Evolutionary conservation across 371 early-diverging fungal species (phyloP).

Genomic region (Mucor plumbeus): DNA sequence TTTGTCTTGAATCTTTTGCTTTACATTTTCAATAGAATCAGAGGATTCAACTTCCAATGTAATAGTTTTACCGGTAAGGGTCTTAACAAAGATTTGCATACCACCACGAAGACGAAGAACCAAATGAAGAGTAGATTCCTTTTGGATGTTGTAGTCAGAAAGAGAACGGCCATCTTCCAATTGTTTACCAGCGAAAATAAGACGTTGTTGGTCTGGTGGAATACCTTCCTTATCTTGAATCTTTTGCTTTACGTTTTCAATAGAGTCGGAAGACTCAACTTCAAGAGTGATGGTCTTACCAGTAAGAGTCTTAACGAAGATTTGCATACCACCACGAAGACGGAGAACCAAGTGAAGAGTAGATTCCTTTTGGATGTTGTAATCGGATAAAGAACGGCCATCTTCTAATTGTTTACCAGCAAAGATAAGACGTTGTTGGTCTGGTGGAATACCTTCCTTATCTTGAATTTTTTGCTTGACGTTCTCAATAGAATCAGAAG

Average conservation of each 20-base stretch:
- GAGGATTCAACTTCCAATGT: conserved; percentile 97
- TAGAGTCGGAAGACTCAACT: conserved; percentile 78
- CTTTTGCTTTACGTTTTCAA: conserved; percentile 86
- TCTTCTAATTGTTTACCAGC: conserved; percentile 33
- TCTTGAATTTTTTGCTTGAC: conserved; percentile 84
- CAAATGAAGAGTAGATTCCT: conserved; percentile 96
- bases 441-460: conserved; percentile 23
- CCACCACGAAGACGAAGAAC: conserved; percentile 94
- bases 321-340: conserved; percentile 69
- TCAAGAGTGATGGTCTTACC: conserved; percentile 89
- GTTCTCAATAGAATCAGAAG: conserved; percentile 85
- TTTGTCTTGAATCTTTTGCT: conserved; percentile 98
- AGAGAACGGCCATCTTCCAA: conserved; percentile 93
- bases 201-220: too few relatives aligned
- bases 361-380: conserved; percentile 33
- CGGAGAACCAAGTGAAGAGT: conserved; percentile 31
- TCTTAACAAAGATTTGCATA: conserved; percentile 95
- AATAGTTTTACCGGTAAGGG: conserved; percentile 98
- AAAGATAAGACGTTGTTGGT: not conserved
- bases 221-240: too few relatives aligned
- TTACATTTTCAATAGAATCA: conserved; percentile 92
- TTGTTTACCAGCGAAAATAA: not conserved
- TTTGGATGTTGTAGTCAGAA: conserved; percentile 85
- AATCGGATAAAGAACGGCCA: conserved; percentile 27
- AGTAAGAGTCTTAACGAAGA: conserved; percentile 85